These are phyloP conservation scores for Ilyonectria mors-panacis DNA, from an alignment of 2,329 filamentous ascomycete species.

Conservation along the genomic window DNA sequence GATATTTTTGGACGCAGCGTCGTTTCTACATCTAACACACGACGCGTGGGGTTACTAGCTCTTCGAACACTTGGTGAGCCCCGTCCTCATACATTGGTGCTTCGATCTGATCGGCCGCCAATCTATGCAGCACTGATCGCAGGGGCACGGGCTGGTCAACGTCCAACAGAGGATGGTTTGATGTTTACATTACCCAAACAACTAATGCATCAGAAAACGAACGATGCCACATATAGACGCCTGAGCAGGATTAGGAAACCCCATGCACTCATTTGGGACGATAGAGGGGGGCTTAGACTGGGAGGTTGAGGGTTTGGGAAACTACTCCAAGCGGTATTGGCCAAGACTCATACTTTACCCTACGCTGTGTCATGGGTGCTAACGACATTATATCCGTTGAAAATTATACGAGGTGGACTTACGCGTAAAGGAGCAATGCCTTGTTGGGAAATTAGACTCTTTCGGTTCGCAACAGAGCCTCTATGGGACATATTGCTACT, in stretches of 20 bases:
- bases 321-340: not conserved
- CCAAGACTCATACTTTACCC: not conserved
- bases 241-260: not conserved
- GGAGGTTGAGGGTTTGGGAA: not conserved
- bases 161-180: slow-evolving; percentile 25
- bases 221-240: not conserved
- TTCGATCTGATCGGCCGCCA: slow-evolving; percentile 16
- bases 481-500: not conserved
- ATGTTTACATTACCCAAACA: slow-evolving; percentile 15
- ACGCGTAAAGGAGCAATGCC: not conserved
- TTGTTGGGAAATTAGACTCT: not conserved
- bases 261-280: not conserved
- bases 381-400: not conserved
- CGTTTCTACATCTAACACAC: slow-evolving; percentile 17
- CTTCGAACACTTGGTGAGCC: slow-evolving; percentile 1
- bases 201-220: slow-evolving; percentile 13
- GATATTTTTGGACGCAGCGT: slow-evolving; percentile 29
- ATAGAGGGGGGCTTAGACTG: not conserved
- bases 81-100: slow-evolving; percentile 5
- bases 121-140: slow-evolving; percentile 23
- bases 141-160: slow-evolving; percentile 18
- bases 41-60: slow-evolving; percentile 9
- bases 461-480: not conserved
- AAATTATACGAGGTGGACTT: not conserved
- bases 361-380: not conserved